Evolutionary conservation across 2,329 filamentous ascomycete genomes (phyloP), one percentile per base, ranked within the genome.

Genomic region (Capronia americana): DNA sequence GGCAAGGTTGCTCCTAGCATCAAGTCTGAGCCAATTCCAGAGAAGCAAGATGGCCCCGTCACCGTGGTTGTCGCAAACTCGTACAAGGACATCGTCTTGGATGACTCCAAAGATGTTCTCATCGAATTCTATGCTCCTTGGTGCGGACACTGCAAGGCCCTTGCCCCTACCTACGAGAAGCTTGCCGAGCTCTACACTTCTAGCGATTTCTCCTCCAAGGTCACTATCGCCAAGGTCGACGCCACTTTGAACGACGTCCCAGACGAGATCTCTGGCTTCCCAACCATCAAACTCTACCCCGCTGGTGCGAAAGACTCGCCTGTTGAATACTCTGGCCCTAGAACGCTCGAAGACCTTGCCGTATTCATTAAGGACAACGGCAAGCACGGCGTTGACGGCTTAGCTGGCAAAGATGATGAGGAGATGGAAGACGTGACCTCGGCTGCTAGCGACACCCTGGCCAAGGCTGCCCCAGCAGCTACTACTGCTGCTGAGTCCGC

Each of bases 201-300:
- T 30, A 77, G 82, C 72, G 84, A 84, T 28, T 78, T 81, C 68
- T 78, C 78, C 70, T 79, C 84, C 75, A 85, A 88, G 85, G 88
- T 87, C 80, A 86, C 82, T 74, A 88, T 88, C 84, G 90, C 84
- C 82, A 99, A 99, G 90, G 90, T 99, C 73, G 95, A 99, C 77
- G 95, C 95, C 66, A 99, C 95, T 69, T 82, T 83, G 83, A 99
- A 99, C 84, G 95, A 99, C 75, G 92, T 98, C 65, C 95, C 95
- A 65, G 94, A 98, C 81, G 92, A 97, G 84, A 92, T 99, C 77
- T 88, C 92, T 81, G 95, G 95, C 71, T 99, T 99, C 90, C 95
- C 95, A 65, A 99, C 95, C 79, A 97, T 99, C 87, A 98, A 98
- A 88, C 88, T 99, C 73, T 99, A 88, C 90, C 88, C 92, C 71